phyloP scores from a whole-genome alignment of 78 protist species.

The Dictyostelium brefeldianum region DNA sequence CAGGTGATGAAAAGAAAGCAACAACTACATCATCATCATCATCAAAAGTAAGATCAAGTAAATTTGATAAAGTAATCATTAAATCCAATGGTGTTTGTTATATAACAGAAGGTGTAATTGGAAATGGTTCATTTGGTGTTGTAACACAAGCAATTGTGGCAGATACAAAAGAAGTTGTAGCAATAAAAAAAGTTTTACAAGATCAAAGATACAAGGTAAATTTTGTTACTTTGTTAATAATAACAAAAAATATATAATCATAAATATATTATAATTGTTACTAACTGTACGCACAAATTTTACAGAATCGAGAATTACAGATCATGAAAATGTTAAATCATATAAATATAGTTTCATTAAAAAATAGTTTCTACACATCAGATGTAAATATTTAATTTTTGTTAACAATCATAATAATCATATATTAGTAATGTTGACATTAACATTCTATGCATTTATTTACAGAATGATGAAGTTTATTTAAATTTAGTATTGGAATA shows the following conservation, averaged over 20 bases:
- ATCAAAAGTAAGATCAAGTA: constrained; percentile 22
- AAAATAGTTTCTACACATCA: constrained; percentile 92
- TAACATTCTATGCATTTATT: background rate
- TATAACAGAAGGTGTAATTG: constrained; percentile 92
- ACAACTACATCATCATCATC: background rate
- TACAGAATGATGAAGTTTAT: constrained; percentile 95
- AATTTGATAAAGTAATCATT: constrained; percentile 79
- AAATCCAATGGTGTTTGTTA: constrained; percentile 84
- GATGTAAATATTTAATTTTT: constrained; percentile 40
- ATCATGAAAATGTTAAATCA: constrained; percentile 97
- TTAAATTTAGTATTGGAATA: constrained; percentile 99
- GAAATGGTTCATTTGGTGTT: constrained; percentile 99
- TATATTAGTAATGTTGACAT: no score
- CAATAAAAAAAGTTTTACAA: constrained; percentile 99
- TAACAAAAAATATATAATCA: no score
- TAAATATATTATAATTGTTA: no score
- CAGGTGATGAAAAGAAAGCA: background rate
- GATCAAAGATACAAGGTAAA: constrained; percentile 98
- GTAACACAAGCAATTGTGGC: constrained; percentile 94
- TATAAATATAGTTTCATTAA: constrained; percentile 94
- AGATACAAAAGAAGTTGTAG: constrained; percentile 95
- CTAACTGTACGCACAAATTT: no score
- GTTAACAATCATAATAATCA: background rate
- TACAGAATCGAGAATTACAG: constrained; percentile 98
- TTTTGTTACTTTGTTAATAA: background rate